These are phyloP conservation scores for Cryptococcus amylolentus DNA, from an alignment of 1,284 basidiomycete genomes.

Conservation along the genomic window DNA sequence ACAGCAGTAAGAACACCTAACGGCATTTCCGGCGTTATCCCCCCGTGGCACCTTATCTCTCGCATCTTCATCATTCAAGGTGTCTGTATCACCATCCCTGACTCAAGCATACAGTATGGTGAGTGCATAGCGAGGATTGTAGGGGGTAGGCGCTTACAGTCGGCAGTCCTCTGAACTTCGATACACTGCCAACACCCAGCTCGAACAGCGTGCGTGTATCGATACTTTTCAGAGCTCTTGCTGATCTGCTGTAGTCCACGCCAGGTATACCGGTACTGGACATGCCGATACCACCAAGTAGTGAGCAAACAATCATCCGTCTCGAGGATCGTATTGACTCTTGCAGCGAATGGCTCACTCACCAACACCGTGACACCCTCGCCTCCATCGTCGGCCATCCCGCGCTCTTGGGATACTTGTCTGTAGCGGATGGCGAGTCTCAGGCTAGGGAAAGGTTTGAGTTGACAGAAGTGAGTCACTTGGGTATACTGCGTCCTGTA, in stretches of 20 bases:
- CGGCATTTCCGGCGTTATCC: background rate
- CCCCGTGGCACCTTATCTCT: background rate
- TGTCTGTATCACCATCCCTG: background rate
- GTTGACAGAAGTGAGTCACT: constrained; percentile 75
- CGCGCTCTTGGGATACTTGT: constrained; percentile 76
- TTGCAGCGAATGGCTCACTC: constrained; percentile 89
- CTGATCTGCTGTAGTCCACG: constrained; percentile 65
- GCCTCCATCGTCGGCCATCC: constrained; percentile 90
- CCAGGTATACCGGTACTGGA: constrained; percentile 91
- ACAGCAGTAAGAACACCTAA: no score
- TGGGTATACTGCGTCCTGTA: background rate
- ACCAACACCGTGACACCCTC: constrained; percentile 93
- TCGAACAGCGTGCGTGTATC: constrained; percentile 73
- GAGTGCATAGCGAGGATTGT: background rate
- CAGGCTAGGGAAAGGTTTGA: constrained; percentile 89
- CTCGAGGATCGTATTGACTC: background rate
- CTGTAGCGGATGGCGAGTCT: constrained; percentile 89
- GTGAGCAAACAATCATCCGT: constrained; percentile 54
- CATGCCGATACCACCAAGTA: constrained; percentile 93
- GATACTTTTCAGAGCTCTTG: background rate
- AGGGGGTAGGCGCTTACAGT: background rate
- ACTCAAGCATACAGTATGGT: background rate
- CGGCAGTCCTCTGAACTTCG: constrained; percentile 66
- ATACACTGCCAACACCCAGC: constrained; percentile 89
- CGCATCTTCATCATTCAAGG: background rate